Conservation (phyloP, 2,329 filamentous ascomycete species). For the Colletotrichum spaethianum region DNA sequence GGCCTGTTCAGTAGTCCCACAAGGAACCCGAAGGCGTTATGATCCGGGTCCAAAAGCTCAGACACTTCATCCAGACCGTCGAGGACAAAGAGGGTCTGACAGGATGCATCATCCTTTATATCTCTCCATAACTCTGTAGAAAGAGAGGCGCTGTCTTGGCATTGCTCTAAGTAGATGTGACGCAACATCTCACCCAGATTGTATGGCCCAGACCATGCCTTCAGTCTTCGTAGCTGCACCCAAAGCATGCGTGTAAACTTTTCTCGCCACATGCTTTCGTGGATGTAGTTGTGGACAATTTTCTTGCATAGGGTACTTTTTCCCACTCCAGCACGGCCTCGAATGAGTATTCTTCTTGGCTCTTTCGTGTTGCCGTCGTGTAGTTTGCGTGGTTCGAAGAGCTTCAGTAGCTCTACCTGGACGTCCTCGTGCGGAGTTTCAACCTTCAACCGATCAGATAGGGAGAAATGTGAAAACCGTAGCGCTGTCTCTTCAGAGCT, state of each 20-base stretch:
- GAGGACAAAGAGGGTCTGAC: constrained; percentile 54
- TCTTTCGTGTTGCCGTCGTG: constrained; percentile 28
- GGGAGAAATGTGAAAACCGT: background rate
- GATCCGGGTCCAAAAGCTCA: background rate
- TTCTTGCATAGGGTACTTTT: constrained; percentile 60
- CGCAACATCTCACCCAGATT: background rate
- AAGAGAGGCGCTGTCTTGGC: background rate
- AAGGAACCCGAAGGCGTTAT: background rate
- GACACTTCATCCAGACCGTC: constrained; percentile 60
- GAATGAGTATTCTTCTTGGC: constrained; percentile 54
- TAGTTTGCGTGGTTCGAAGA: constrained; percentile 33
- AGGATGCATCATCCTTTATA: no score
- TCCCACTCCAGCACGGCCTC: constrained; percentile 54
- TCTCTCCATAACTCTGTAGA: background rate
- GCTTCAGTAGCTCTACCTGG: background rate
- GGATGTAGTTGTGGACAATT: constrained; percentile 53
- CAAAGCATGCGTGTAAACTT: constrained; percentile 56
- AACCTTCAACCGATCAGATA: background rate
- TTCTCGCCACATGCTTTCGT: constrained; percentile 44
- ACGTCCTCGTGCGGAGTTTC: background rate
- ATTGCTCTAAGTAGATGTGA: background rate
- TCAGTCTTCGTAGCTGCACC: constrained; percentile 37
- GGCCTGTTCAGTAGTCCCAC: background rate
- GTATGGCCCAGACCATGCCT: background rate
- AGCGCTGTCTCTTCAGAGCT: background rate